phyloP scores from a whole-genome alignment of 2,329 filamentous ascomycete species.

The Lachnellula willkommii region DNA sequence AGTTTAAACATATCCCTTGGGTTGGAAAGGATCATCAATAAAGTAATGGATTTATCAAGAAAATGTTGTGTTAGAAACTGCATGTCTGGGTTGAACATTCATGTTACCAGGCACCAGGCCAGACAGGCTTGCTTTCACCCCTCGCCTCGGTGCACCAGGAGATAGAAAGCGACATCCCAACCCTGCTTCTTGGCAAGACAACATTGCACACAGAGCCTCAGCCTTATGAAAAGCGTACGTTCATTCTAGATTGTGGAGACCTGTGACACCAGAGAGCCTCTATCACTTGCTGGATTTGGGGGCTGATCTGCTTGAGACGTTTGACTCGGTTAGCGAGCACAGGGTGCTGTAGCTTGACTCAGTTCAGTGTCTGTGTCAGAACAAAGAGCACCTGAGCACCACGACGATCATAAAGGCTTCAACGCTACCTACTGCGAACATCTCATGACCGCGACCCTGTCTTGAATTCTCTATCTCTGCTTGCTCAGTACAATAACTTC shows the following conservation, averaged over 20 bases:
- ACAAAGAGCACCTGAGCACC: background rate
- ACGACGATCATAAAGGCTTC: background rate
- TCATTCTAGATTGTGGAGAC: background rate
- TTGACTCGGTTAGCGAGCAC: background rate
- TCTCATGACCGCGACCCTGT: background rate
- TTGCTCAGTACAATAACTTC: background rate
- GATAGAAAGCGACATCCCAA: background rate
- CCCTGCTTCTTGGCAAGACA: background rate
- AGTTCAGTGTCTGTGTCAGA: background rate
- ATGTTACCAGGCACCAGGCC: background rate
- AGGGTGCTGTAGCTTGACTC: background rate
- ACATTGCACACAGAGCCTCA: background rate
- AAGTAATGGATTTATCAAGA: background rate
- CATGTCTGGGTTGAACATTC: background rate
- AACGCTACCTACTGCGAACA: background rate
- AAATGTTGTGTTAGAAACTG: too few relatives aligned
- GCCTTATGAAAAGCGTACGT: slow-evolving; percentile 1
- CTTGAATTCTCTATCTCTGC: background rate
- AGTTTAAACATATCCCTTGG: background rate
- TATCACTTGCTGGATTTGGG: background rate
- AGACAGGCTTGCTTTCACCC: background rate
- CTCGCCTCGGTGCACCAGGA: background rate
- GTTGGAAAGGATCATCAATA: background rate
- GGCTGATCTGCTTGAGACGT: background rate
- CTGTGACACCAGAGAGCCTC: background rate